Percentiles rank a stretch among this genome's conserved stretches.
phyloP scores from a whole-genome alignment of 2,329 filamentous ascomycete genomes.

The Alternaria gansuensis region DNA sequence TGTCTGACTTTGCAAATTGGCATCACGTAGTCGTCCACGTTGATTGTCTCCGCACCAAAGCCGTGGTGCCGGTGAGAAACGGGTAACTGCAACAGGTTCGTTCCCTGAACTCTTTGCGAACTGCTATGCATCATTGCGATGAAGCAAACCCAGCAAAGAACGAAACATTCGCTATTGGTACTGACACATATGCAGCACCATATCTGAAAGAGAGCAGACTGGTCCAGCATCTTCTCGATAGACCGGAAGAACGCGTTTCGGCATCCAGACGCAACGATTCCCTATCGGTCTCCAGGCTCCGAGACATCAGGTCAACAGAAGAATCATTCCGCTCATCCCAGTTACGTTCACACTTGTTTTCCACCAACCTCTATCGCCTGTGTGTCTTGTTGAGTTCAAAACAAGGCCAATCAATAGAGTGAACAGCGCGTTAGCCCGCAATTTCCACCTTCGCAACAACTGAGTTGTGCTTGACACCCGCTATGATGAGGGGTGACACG shows the following conservation, averaged over 20 bases:
- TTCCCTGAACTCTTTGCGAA: slow-evolving; percentile 40
- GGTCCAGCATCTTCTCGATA: slow-evolving; percentile 32
- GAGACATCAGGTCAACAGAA: slow-evolving; percentile 16
- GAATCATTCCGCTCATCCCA: slow-evolving; percentile 1
- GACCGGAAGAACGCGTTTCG: slow-evolving; percentile 1
- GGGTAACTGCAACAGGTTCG: slow-evolving; percentile 50
- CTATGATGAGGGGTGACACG: slow-evolving; percentile 47
- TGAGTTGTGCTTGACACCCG: slow-evolving; percentile 21
- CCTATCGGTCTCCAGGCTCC: slow-evolving; percentile 14
- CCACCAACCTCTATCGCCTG: slow-evolving; percentile 11
- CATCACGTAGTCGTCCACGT: slow-evolving; percentile 32
- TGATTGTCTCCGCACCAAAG: slow-evolving; percentile 42
- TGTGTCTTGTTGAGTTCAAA: slow-evolving; percentile 25
- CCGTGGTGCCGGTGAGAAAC: slow-evolving; percentile 40
- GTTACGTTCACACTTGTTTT: slow-evolving; percentile 2
- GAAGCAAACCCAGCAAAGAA: slow-evolving; percentile 45
- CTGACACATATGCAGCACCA: slow-evolving; percentile 42
- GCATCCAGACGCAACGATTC: slow-evolving; percentile 12
- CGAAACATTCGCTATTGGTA: slow-evolving; percentile 25
- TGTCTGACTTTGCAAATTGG: slow-evolving; percentile 34
- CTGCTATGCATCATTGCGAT: slow-evolving; percentile 45
- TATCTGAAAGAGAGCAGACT: slow-evolving; percentile 24
- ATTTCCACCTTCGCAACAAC: slow-evolving; percentile 19
- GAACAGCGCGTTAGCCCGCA: slow-evolving; percentile 11
- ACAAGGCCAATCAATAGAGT: slow-evolving; percentile 15